A percentile compares a stretch with the other conserved stretches of the same genome.
Evolutionary conservation across 2,329 filamentous ascomycete species (phyloP).

Genomic region (Phialocephala sp.): DNA sequence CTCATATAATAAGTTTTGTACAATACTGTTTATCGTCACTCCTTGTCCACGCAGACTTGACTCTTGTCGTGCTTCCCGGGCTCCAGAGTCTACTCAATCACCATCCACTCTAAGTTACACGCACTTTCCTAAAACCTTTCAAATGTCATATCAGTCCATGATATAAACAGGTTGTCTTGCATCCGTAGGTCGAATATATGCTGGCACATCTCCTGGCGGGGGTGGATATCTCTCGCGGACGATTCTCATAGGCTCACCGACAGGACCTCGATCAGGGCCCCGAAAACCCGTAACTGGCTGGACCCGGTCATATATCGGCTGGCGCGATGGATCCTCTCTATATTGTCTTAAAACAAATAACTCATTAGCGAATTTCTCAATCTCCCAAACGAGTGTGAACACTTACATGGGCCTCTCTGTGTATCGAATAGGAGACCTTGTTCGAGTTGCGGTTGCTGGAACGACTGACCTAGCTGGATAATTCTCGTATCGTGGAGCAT

Average conservation of each 20-base stretch:
- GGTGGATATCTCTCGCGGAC: slow-evolving; percentile 9
- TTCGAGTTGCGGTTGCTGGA: slow-evolving; percentile 26
- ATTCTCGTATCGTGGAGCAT: slow-evolving; percentile 30
- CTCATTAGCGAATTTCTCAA: slow-evolving; percentile 30
- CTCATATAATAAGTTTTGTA: not conserved
- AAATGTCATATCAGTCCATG: slow-evolving; percentile 22
- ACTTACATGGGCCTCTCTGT: slow-evolving; percentile 40
- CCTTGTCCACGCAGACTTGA: not conserved
- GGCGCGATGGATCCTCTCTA: slow-evolving; percentile 20
- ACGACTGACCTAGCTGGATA: slow-evolving; percentile 31
- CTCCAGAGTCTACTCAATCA: not conserved
- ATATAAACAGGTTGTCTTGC: slow-evolving; percentile 33
- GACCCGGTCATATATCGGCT: slow-evolving; percentile 13
- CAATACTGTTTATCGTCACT: not conserved
- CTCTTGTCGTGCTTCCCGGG: not conserved
- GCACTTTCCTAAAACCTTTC: not conserved
- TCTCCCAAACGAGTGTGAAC: slow-evolving; percentile 2
- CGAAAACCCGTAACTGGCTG: not conserved
- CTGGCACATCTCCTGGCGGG: slow-evolving; percentile 6
- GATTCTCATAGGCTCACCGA: not conserved
- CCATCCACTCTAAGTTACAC: not conserved
- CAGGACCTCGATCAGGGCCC: not conserved
- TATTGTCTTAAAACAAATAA: slow-evolving; percentile 21
- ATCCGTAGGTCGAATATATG: slow-evolving; percentile 22
- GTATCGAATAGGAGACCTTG: slow-evolving; percentile 37